Evolutionary conservation across 768 basidiomycete species (phyloP).

Genomic region (Russula vinacea): DNA sequence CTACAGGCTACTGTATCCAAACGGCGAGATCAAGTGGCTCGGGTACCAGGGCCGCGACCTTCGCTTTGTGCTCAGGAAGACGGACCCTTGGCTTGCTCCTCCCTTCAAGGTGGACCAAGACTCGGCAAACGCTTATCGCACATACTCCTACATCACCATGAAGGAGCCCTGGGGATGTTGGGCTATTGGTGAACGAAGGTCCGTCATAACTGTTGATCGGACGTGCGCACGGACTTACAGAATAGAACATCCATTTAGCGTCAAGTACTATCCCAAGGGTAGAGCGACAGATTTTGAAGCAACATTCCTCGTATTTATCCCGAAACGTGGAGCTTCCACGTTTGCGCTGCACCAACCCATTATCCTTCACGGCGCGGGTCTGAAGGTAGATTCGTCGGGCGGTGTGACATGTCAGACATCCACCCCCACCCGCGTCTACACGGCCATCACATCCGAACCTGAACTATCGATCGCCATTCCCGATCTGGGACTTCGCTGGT

Average conservation of each 20-base stretch:
- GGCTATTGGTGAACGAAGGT: conserved; percentile 34
- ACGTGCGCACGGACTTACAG: background rate
- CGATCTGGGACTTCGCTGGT: conserved; percentile 28
- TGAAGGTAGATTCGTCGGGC: conserved; percentile 21
- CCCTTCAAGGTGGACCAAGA: conserved; percentile 32
- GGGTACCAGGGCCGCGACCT: conserved; percentile 48
- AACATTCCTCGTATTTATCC: conserved; percentile 26
- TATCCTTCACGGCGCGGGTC: conserved; percentile 27
- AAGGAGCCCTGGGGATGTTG: conserved; percentile 36
- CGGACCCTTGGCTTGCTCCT: conserved; percentile 33
- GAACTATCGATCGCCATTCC: conserved; percentile 22
- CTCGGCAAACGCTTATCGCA: conserved; percentile 31
- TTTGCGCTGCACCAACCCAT: conserved; percentile 28
- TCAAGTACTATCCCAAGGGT: conserved; percentile 26
- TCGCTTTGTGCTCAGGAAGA: conserved; percentile 37
- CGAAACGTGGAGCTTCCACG: conserved; percentile 18
- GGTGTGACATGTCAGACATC: conserved; percentile 17
- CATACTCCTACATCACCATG: conserved; percentile 27
- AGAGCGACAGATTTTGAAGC: conserved; percentile 21
- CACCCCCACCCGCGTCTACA: conserved; percentile 24
- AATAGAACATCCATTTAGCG: background rate
- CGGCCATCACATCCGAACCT: conserved; percentile 17
- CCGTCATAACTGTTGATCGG: conserved; percentile 1
- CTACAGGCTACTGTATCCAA: conserved; percentile 47
- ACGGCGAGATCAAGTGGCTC: conserved; percentile 47